Conservation (phyloP, 768 basidiomycete genomes). For the Trametes meyenii region DNA sequence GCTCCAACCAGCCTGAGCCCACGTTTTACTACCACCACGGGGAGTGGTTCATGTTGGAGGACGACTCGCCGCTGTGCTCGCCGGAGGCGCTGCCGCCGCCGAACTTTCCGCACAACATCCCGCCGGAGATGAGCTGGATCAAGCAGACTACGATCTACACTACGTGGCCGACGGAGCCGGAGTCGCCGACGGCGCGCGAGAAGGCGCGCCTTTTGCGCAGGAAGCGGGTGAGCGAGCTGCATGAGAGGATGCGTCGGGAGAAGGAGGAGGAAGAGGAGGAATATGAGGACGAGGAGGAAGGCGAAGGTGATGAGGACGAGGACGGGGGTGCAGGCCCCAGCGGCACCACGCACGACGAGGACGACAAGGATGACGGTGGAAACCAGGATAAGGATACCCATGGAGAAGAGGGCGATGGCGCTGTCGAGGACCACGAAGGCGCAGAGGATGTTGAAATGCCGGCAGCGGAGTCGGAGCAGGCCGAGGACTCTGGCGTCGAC, state of each 20-base stretch:
- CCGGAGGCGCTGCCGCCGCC: neutral
- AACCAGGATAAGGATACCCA: neutral
- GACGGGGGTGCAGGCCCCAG: neutral
- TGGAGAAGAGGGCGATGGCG: neutral
- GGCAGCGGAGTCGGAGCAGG: neutral
- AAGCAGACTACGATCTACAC: neutral
- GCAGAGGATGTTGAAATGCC: neutral
- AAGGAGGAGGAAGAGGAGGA: neutral
- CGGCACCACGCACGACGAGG: neutral
- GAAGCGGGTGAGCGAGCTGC: neutral
- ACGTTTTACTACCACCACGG: neutral
- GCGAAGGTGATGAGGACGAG: neutral
- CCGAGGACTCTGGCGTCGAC: neutral
- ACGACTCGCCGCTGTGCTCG: neutral
- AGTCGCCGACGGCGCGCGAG: neutral
- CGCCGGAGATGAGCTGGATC: neutral
- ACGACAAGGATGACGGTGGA: neutral
- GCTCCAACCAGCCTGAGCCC: neutral
- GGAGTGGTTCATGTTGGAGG: neutral
- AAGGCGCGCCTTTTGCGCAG: too few species aligned
- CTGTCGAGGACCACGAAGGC: neutral
- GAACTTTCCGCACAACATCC: slow-evolving; percentile 1
- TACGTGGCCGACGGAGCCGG: slow-evolving; percentile 32
- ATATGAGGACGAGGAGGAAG: neutral
- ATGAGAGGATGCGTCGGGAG: neutral